These are phyloP conservation scores for Nemania bipapillata DNA, from an alignment of 2,329 filamentous ascomycete species.

Conservation along the genomic window DNA sequence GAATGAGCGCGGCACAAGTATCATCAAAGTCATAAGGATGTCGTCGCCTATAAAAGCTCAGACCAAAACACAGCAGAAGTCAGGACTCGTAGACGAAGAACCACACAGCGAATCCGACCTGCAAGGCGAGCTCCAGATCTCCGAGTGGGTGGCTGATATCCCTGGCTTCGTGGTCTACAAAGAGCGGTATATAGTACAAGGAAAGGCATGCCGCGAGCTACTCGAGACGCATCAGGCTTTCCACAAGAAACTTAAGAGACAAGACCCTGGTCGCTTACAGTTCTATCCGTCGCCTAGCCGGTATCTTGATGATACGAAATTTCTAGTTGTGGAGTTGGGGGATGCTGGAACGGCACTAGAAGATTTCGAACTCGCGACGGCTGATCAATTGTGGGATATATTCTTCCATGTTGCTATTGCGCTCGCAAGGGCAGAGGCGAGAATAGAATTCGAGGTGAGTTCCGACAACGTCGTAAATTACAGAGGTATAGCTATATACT, in stretches of 20 bases:
- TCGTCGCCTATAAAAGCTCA: constrained; percentile 67
- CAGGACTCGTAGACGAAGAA: constrained; percentile 68
- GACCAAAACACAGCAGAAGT: constrained; percentile 65
- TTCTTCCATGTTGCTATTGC: constrained; percentile 70
- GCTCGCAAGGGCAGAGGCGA: constrained; percentile 67
- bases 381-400: constrained; percentile 70
- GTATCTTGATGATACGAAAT: constrained; percentile 67
- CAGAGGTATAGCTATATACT: constrained; percentile 58
- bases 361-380: constrained; percentile 62
- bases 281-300: constrained; percentile 71
- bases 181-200: constrained; percentile 69
- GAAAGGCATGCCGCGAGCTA: constrained; percentile 64
- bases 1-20: constrained; percentile 69
- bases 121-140: constrained; percentile 69
- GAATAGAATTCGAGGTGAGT: constrained; percentile 69
- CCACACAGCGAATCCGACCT: constrained; percentile 66
- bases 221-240: constrained; percentile 70
- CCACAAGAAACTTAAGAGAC: constrained; percentile 64
- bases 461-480: constrained; percentile 49
- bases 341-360: constrained; percentile 71
- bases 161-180: constrained; percentile 75
- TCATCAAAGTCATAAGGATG: constrained; percentile 72
- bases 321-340: constrained; percentile 71
- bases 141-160: constrained; percentile 71
- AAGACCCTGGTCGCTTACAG: constrained; percentile 66